Percentiles rank a stretch among this genome's conserved stretches.
These are phyloP conservation scores for Cylindrotheca closterium DNA, from an alignment of 108 stramenopile genomes.

Conservation along the genomic window DNA sequence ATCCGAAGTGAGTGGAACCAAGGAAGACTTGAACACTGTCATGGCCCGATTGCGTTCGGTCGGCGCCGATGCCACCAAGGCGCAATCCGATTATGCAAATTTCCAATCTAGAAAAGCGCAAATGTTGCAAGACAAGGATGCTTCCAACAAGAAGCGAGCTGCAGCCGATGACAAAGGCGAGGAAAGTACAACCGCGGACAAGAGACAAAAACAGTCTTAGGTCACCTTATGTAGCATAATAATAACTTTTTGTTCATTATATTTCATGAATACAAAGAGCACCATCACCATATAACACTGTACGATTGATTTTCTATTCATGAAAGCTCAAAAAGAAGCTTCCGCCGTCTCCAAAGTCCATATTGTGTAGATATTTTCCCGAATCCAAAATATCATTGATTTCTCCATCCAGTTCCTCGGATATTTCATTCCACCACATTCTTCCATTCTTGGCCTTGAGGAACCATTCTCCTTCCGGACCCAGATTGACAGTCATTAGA, in stretches of 20 bases:
- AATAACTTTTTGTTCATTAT: not conserved
- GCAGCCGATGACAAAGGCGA: not conserved
- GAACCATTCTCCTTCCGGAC: constrained; percentile 78
- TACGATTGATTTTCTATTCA: constrained; percentile 6
- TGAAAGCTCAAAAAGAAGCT: constrained; percentile 70
- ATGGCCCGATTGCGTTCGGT: not conserved
- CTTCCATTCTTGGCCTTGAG: constrained; percentile 65
- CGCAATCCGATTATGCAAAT: not conserved
- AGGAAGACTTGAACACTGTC: not conserved
- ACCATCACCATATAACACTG: not conserved
- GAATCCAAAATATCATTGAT: constrained; percentile 46
- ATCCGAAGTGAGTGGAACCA: not conserved
- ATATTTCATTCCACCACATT: constrained; percentile 83
- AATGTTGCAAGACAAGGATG: not conserved
- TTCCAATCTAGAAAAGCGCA: not conserved
- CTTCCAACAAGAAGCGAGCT: constrained; percentile 10
- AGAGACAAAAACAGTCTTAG: not conserved
- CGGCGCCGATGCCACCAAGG: not conserved
- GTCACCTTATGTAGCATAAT: not conserved
- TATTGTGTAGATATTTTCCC: constrained; percentile 49
- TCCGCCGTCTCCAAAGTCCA: constrained; percentile 78
- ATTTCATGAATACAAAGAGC: not conserved
- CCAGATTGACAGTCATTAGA: constrained; percentile 62
- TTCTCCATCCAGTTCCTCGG: constrained; percentile 50
- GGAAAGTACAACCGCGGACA: not conserved